A percentile compares a stretch with the other conserved stretches of the same genome.
phyloP scores from a whole-genome alignment of 2,329 filamentous ascomycete genomes.

The Triangularia setosa region DNA sequence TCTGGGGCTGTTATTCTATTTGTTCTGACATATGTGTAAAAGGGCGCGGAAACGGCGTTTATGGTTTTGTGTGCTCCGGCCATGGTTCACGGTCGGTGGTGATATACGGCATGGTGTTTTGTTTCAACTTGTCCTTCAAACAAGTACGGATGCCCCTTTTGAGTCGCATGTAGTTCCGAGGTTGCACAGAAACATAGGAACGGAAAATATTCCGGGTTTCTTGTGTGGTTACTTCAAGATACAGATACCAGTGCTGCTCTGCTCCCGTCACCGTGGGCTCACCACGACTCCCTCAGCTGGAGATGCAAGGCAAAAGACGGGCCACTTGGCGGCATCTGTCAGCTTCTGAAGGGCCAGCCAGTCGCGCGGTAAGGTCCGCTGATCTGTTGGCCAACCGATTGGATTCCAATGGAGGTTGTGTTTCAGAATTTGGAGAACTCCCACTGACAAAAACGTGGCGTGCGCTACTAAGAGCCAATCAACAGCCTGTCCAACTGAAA shows the following conservation, averaged over 20 bases:
- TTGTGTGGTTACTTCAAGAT: background rate
- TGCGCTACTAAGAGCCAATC: conserved; percentile 13
- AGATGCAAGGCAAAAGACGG: background rate
- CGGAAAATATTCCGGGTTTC: background rate
- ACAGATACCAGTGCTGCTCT: background rate
- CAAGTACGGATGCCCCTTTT: background rate
- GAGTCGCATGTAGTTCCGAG: background rate
- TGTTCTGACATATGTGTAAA: background rate
- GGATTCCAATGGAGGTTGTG: conserved; percentile 1
- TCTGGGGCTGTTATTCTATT: background rate
- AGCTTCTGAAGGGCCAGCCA: background rate
- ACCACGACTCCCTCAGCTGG: background rate
- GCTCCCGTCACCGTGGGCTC: background rate
- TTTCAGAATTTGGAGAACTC: conserved; percentile 15
- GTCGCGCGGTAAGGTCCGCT: background rate
- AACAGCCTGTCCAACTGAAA: background rate
- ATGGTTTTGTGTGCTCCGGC: background rate
- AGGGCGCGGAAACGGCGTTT: background rate
- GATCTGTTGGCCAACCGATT: background rate
- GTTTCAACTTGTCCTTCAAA: background rate
- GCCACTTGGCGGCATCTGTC: background rate
- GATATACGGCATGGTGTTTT: background rate
- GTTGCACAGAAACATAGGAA: background rate
- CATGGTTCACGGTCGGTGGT: background rate
- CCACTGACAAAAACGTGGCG: conserved; percentile 12